phyloP scores from a whole-genome alignment of 1,284 basidiomycete genomes.

The Prillingera fragicola region DNA sequence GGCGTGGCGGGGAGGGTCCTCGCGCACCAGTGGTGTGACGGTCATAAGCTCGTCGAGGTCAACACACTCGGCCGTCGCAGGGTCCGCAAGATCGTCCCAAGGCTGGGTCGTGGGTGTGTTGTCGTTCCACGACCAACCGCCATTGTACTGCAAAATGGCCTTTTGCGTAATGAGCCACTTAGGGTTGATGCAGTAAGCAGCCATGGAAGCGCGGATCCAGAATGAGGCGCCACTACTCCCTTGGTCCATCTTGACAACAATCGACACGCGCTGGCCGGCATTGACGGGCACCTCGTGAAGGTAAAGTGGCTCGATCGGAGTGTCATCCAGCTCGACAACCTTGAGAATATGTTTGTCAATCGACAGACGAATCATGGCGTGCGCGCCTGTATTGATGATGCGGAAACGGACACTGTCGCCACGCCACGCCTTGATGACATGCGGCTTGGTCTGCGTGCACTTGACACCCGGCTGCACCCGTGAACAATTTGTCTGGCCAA shows the following conservation, averaged over 20 bases:
- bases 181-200: conserved; percentile 10
- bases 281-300: conserved; percentile 24
- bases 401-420: conserved; percentile 19
- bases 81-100: conserved; percentile 20
- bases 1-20: conserved; percentile 18
- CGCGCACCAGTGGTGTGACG: conserved; percentile 28
- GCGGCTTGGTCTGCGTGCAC: conserved; percentile 8
- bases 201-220: conserved; percentile 34
- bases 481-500: conserved; percentile 11
- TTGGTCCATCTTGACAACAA: conserved; percentile 30
- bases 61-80: conserved; percentile 8
- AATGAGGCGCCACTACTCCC: conserved; percentile 31
- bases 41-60: conserved; percentile 26
- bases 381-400: conserved; percentile 25
- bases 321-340: conserved; percentile 31
- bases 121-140: background rate
- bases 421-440: conserved; percentile 1
- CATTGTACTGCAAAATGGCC: conserved; percentile 13
- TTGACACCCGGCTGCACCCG: background rate
- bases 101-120: conserved; percentile 12
- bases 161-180: background rate
- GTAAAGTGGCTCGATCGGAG: conserved; percentile 16
- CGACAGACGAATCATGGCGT: conserved; percentile 19
- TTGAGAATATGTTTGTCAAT: conserved; percentile 29
- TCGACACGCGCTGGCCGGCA: conserved; percentile 36